Base-by-base conservation (phyloP, 192 early-diverging fungal genomes). In the Podila verticillata region DNA sequence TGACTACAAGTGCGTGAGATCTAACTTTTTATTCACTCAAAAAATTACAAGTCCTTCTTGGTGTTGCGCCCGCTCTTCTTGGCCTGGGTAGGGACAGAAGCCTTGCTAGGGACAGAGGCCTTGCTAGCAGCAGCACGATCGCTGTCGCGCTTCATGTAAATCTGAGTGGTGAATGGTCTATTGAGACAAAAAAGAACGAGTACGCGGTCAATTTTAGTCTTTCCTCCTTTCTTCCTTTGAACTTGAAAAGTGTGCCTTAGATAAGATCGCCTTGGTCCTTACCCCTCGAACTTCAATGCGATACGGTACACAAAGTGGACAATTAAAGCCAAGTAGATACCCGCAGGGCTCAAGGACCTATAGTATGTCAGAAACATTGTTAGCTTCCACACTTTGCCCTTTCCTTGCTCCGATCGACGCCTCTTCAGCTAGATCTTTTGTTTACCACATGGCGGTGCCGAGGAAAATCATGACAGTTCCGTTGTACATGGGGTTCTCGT, bases 401-500 rank as follows among this genome's bases (percentile, higher is more conserved):
- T 30, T 19, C 35, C 12, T 39, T n/a, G 57, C 30, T 3, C 17
- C 39, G 15, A 44, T 44, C 1, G 1, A 44, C 17, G 39, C 3
- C 39, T 3, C 39, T 15, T 44, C 1, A 44, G 19, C 12, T 17
- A 44, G 13, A 44, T 13, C 39, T 51, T 49, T 68, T 28, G 77
- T 87, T 39, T 91, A 89, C 94, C 93, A 96, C 64, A 97, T 82
- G 39, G 96, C 91, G 35, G 91, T 91, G 49, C 91, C 93, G 17
- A 96, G 64, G 82, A 97, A 97, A 59, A 89, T 91, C 83, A 96
- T 81, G 12, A 95, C 95, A 7, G 95, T 95, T 32, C 96, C 96
- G 61, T 89, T 89, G 74, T 97, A 97, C 96, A 97, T 97, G n/a
- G 96, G 96, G 84, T 97, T 94, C 10, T 95, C 93, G 31, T 92